Evolutionary conservation across 225 moss, liverwort and hornwort genomes (phyloP), one percentile per base, ranked within the genome.

Genomic region (Physcomitrellopsis africana): DNA sequence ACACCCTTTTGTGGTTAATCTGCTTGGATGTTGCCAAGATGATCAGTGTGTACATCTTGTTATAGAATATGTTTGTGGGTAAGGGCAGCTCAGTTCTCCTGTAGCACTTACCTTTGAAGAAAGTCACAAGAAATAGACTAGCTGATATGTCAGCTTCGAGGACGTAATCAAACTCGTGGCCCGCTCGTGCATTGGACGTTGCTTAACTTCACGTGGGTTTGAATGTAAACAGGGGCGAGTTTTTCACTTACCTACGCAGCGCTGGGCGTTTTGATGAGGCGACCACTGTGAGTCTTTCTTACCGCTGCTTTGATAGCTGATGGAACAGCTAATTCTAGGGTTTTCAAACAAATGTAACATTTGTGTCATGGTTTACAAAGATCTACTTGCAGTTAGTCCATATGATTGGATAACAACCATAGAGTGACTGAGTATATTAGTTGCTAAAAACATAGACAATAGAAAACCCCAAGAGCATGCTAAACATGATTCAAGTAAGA

Each of bases 41-140:
- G 94, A 94, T 65, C 87, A 97, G 46, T 94, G 88, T 77, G 93
- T 97, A 42, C 94, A 97, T 83, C 93, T 97, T 79, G 80, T 94
- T 18, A 86, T 97, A 79, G 97, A 97, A 72, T 97, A 94, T 84
- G 93, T 97, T 17, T 93, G 92, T 64, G 97, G 97, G 94, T 96
- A 85, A 73, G 91, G 63, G 5, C 45, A 60, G 13, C 56, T 48
- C 59, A 14, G 51, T 58, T 48, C 7, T 69, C n/a, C 7, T 70
- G 66, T 43, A 44, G n/a, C 41, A 43, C 19, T 18, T 26, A 7
- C 27, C 18, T 60, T 51, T 12, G 46, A 37, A 37, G 63, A 49
- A 13, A 65, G 46, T 51, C 62, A 24, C 23, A n/a, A 51, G 27
- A 9, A 24, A 60, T 46, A 54, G 11, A 0, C 32, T 11, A 29